Evolutionary conservation across 2,329 filamentous ascomycete genomes (phyloP).

Genomic region (Botryotinia narcissicola): DNA sequence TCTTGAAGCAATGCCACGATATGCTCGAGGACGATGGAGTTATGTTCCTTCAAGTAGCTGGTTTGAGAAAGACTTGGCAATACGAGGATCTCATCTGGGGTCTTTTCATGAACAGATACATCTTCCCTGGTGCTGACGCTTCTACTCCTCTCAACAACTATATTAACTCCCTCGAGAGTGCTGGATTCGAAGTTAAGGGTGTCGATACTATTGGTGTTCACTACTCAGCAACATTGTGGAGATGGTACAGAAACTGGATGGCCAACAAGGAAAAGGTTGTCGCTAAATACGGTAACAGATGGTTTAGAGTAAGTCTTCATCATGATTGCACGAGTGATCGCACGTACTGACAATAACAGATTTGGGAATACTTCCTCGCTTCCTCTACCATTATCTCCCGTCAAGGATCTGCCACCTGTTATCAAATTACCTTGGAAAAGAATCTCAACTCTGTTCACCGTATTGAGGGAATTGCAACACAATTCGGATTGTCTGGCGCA

Average conservation of each 20-base stretch:
- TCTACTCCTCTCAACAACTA: conserved; percentile 90
- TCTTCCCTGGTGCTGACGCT: conserved; percentile 96
- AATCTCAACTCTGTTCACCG: conserved; percentile 81
- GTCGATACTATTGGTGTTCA: conserved; percentile 94
- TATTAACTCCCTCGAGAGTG: conserved; percentile 77
- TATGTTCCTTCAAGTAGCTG: conserved; percentile 94
- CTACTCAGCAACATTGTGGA: conserved; percentile 95
- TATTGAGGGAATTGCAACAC: conserved; percentile 66
- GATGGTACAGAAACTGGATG: conserved; percentile 99
- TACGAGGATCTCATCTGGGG: conserved; percentile 98
- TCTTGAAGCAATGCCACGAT: conserved; percentile 83
- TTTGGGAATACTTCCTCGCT: conserved; percentile 81
- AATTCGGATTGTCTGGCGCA: conserved; percentile 63
- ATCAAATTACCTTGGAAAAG: conserved; percentile 76
- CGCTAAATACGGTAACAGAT: conserved; percentile 91
- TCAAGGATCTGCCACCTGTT: conserved; percentile 74
- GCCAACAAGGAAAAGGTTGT: conserved; percentile 88
- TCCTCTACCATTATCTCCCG: conserved; percentile 73
- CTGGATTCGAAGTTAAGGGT: conserved; percentile 86
- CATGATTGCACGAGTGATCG: neutral
- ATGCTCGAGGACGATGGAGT: conserved; percentile 96
- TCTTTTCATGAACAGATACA: conserved; percentile 99
- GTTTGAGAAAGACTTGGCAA: conserved; percentile 92
- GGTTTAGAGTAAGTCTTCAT: conserved; percentile 76
- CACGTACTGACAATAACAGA: conserved; percentile 45